Percentiles rank a stretch among this genome's conserved stretches.
Conservation (phyloP, 1,284 basidiomycete genomes). For the Trametes pubescens region DNA sequence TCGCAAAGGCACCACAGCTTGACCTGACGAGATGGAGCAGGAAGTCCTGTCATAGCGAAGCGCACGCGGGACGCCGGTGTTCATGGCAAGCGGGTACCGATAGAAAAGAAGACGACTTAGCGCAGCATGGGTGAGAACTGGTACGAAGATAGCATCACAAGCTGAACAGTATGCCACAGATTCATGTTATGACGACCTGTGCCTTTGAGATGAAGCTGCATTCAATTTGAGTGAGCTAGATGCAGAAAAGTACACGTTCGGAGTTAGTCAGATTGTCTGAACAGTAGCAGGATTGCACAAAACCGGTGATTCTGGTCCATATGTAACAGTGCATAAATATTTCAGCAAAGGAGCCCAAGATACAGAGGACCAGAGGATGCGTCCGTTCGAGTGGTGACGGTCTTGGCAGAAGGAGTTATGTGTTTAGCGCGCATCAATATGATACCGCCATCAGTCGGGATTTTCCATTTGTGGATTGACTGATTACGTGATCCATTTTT, state of each 20-base stretch:
- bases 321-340: too few species aligned
- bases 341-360: too few species aligned
- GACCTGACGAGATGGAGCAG: not conserved
- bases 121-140: not conserved
- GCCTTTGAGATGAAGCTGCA: not conserved
- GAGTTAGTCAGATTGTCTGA: too few species aligned
- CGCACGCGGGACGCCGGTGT: not conserved
- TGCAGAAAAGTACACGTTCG: too few species aligned
- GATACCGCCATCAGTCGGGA: slow-evolving; percentile 14
- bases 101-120: slow-evolving; percentile 1
- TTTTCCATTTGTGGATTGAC: not conserved
- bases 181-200: not conserved
- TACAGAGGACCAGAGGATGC: too few species aligned
- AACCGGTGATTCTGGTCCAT: too few species aligned
- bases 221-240: not conserved
- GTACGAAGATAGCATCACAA: not conserved
- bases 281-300: too few species aligned
- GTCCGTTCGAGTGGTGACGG: too few species aligned
- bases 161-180: not conserved
- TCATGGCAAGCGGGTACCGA: not conserved
- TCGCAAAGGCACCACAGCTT: slow-evolving; percentile 4
- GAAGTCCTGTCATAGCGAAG: not conserved
- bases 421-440: not conserved
- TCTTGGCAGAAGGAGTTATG: not conserved
- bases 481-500: slow-evolving; percentile 29